A percentile compares a stretch with the other conserved stretches of the same genome.
Conservation (phyloP, 169 alveolate species). For the Plasmodium yoelii region DNA sequence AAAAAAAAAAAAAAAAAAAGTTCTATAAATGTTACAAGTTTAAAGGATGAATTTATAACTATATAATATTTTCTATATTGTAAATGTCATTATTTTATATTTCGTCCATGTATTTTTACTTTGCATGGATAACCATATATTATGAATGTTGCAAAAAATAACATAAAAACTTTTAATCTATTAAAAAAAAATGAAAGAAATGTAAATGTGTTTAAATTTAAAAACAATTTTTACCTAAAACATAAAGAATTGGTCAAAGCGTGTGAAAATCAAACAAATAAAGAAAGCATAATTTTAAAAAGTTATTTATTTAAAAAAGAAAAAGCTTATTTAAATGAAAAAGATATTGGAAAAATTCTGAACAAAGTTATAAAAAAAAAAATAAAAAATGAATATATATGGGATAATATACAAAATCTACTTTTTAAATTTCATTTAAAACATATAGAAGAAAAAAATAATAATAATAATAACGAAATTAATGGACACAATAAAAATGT, state of each 20-base stretch:
- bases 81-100: too few species aligned
- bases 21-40: too few species aligned
- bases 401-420: constrained; percentile 28
- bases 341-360: constrained; percentile 45
- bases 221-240: constrained; percentile 5
- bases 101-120: too few species aligned
- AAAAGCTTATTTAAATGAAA: constrained; percentile 24
- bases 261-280: constrained; percentile 24
- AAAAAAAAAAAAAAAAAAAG: too few species aligned
- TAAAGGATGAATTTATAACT: too few species aligned
- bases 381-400: constrained; percentile 46
- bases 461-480: background rate
- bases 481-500: background rate
- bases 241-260: constrained; percentile 8
- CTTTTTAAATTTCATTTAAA: constrained; percentile 29
- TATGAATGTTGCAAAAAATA: background rate
- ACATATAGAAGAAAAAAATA: background rate
- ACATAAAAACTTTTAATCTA: background rate
- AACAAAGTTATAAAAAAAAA: constrained; percentile 58
- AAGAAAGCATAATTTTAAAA: constrained; percentile 16
- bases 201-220: background rate
- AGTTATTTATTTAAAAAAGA: constrained; percentile 34
- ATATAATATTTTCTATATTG: too few species aligned
- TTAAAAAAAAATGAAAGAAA: constrained; percentile 1
- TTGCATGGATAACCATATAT: background rate